Conservation (phyloP, 768 basidiomycete genomes). For the Naganishia onofrii region DNA sequence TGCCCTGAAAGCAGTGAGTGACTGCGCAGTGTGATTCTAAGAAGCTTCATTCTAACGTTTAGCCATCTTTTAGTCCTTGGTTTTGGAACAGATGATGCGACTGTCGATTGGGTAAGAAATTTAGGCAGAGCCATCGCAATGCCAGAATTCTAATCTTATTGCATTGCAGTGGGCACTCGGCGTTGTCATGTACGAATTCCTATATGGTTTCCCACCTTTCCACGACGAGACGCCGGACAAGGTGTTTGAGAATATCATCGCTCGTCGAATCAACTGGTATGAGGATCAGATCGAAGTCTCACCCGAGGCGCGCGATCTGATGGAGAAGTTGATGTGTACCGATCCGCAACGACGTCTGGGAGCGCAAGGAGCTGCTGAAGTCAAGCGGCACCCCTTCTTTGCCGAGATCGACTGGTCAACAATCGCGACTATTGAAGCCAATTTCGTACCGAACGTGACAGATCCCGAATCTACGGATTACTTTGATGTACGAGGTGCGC, state of each 20-base stretch:
- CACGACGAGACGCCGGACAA: constrained; percentile 95
- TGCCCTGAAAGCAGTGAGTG: constrained; percentile 61
- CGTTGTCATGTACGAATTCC: constrained; percentile 95
- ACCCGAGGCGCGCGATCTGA: constrained; percentile 81
- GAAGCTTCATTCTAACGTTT: constrained; percentile 30
- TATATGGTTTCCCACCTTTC: constrained; percentile 95
- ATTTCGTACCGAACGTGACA: constrained; percentile 89
- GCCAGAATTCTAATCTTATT: constrained; percentile 9
- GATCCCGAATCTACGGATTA: constrained; percentile 99
- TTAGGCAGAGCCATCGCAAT: not conserved
- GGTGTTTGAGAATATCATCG: constrained; percentile 97
- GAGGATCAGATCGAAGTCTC: constrained; percentile 77
- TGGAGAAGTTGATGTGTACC: constrained; percentile 75
- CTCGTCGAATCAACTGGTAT: constrained; percentile 91
- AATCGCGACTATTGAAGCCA: constrained; percentile 80
- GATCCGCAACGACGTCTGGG: constrained; percentile 80
- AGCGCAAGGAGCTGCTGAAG: constrained; percentile 80
- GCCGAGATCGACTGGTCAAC: constrained; percentile 88
- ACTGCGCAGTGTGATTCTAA: constrained; percentile 24
- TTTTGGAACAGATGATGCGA: constrained; percentile 86
- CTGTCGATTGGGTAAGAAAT: constrained; percentile 87
- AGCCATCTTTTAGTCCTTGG: constrained; percentile 68
- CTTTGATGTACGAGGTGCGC: constrained; percentile 93
- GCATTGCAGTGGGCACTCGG: constrained; percentile 86
- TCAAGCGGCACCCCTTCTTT: constrained; percentile 89